Percentiles rank a stretch among this genome's conserved stretches.
These are phyloP conservation scores for Penstemon newberryi DNA, from an alignment of 257 asterid genomes.

Conservation along the genomic window DNA sequence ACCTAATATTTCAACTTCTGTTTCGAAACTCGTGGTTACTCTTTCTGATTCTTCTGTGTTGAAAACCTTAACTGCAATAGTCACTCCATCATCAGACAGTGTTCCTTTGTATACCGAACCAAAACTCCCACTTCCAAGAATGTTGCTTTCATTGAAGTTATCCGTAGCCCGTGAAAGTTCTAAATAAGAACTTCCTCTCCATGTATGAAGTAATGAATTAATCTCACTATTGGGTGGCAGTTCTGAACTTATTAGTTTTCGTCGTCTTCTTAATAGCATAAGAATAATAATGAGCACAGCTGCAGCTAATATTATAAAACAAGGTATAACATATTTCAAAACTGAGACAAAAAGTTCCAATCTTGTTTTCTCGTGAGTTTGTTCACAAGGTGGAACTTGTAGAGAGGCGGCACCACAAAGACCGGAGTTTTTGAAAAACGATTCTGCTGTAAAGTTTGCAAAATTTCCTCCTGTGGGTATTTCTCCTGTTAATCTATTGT, in stretches of 20 bases:
- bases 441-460: neutral
- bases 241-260: neutral
- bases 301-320: neutral
- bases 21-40: conserved; percentile 17
- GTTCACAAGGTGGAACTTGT: conserved; percentile 15
- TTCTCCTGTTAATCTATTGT: conserved; percentile 13
- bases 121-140: conserved; percentile 25
- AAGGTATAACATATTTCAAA: neutral
- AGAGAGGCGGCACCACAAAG: conserved; percentile 14
- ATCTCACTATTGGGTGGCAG: too few species aligned
- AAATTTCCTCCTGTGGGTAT: conserved; percentile 28
- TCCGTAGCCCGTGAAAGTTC: conserved; percentile 10
- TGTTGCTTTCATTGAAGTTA: neutral
- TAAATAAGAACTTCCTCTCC: neutral
- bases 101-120: conserved; percentile 24
- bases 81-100: neutral
- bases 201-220: neutral
- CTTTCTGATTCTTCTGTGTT: neutral
- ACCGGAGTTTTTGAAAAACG: conserved; percentile 4
- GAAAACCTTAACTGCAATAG: conserved; percentile 19
- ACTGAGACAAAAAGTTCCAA: conserved; percentile 1
- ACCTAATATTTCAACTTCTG: conserved; percentile 18
- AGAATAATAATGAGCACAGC: neutral
- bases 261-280: neutral
- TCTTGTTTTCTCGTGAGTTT: neutral